Base-by-base conservation (phyloP, 768 basidiomycete genomes). In the Boletus sensibilis region DNA sequence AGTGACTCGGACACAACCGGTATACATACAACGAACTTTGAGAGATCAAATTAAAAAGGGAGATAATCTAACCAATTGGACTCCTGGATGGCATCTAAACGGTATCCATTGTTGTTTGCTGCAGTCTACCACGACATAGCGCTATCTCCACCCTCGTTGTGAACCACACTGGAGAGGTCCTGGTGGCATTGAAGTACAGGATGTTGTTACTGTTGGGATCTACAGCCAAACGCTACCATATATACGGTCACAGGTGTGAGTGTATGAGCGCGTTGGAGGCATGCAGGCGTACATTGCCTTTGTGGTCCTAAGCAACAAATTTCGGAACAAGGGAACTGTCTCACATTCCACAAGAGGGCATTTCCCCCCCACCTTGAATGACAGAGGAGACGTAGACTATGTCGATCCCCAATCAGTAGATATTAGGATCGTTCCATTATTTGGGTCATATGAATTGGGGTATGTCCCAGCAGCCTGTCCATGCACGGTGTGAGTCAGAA, bases 351-450 rank as follows among this genome's bases (percentile, higher is more conserved):
- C 85, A 82, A 54, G 60, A 52, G 16, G 45, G 49, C 56, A 57
- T 48, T 75, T 75, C 13, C 84, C 84, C 33, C 85, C 84, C 33
- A 85, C 79, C 60, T 87, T 87, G 77, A 87, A 86, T 1, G 85
- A 80, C 0, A 88, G 69, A 8, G 67, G 61, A 7, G 82, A 79
- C 2, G 77, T 59, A 1, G 76, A 80, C 64, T 79, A 88, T 0
- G 82, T 82, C n/a, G 75, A 65, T 12, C 86, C 85, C 53, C 77
- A 74, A 63, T 88, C 79, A 8, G 75, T 78, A 21, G 85, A 87
- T 37, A 81, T 79, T 12, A 87, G 71, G 35, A 88, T 86, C 50
- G 80, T 77, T 78, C 59, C 59, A 4, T 60, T 50, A 37, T 49
- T 54, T 8, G 60, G 57, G 34, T 59, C 53, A 16, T 35, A 61